phyloP scores from a whole-genome alignment of 1,284 basidiomycete genomes.

The Cutaneotrichosporon sp. region DNA sequence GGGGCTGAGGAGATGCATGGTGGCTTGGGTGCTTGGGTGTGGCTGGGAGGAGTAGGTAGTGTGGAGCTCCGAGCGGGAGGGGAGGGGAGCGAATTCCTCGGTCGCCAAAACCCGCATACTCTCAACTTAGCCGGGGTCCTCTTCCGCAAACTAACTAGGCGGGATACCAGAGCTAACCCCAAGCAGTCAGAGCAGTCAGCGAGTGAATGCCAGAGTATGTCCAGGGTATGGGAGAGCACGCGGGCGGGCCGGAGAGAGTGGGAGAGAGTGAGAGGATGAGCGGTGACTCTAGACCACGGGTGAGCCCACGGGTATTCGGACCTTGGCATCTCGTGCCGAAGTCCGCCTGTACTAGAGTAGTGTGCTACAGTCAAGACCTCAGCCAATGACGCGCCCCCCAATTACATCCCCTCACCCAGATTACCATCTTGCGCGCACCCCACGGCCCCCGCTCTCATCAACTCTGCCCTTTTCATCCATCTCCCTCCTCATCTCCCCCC shows the following conservation, averaged over 20 bases:
- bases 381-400: neutral
- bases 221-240: no score
- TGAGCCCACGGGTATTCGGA: constrained; percentile 3
- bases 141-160: no score
- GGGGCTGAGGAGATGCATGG: neutral
- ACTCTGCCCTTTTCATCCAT: neutral
- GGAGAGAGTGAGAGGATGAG: neutral
- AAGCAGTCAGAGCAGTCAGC: no score
- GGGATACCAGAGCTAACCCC: no score
- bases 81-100: neutral
- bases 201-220: no score
- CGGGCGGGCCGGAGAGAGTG: neutral
- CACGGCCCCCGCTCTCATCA: neutral
- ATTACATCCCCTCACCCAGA: neutral
- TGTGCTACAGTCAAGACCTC: no score
- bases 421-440: neutral
- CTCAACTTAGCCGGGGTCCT: constrained; percentile 3
- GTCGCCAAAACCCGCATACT: constrained; percentile 7
- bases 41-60: neutral
- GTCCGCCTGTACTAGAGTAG: no score
- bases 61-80: neutral
- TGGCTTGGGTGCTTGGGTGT: neutral
- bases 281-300: no score
- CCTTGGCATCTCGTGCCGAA: constrained; percentile 9
- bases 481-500: neutral